Evolutionary conservation across 345 rosid genomes (phyloP), one percentile per base, ranked within the genome.

Genomic region (Citrus unshiu): DNA sequence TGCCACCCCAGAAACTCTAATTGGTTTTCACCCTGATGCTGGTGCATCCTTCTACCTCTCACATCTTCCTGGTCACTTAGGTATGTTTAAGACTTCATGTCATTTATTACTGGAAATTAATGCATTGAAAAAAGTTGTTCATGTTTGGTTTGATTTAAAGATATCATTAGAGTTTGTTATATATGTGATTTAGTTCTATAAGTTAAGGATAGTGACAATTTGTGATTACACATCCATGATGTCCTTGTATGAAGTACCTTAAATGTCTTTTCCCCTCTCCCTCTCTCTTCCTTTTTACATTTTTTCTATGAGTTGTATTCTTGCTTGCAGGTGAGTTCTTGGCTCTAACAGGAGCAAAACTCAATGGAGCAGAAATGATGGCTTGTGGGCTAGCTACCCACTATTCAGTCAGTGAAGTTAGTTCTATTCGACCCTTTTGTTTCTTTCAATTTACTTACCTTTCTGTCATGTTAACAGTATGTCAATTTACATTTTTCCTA

Each of bases 1-100:
- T 89, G 97, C 99, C 12, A 94, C 97, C 39, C 99, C 98, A 27
- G 99, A 96, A 88, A 88, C 95, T 84, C 88, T 87, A 39, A 96
- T 96, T 74, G 98, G 98, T 57, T 93, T 94, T 83, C 98, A 94
- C 84, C 99, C 99, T 68, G 98, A 96, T 86, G 99, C 99, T 67
- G 98, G 93, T 14, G 98, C 98, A 73, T 96, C 98, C 60, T 94
- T 90, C 90, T 80, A 91, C 84, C 97, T 96, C 43, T 87, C 99
- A 34, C 98, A 77, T 79, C 87, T 96, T 76, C 97, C 95, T 63
- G 97, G 97, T 81, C 89, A 88, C 85, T 84, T 96, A 81, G 99
- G 98, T 96, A 88, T 77, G 71, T 49, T 70, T 79, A 77, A 27
- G 76, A 35, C 5, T 49, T 58, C 14, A 27, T 76, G 51, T 21